These are phyloP conservation scores for Ophiocytium majus DNA, from an alignment of 352 stramenopile genomes.

Conservation along the genomic window DNA sequence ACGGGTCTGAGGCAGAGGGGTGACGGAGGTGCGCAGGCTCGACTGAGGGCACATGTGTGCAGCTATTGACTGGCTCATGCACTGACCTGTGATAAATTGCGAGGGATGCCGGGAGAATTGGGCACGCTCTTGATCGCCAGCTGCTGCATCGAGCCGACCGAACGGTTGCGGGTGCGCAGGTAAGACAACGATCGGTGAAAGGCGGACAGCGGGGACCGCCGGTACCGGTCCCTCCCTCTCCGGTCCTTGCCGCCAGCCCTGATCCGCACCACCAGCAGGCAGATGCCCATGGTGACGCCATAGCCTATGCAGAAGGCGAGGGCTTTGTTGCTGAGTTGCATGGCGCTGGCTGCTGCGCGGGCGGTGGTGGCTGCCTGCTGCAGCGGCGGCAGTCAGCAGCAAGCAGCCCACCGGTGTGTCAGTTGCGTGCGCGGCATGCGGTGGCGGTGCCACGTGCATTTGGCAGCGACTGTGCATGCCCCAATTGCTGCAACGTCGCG, in stretches of 20 bases:
- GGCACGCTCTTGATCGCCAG: not conserved
- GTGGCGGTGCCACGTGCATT: no score
- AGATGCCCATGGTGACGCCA: constrained; percentile 24
- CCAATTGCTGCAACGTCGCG: no score
- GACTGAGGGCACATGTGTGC: no score
- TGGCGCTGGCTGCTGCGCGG: not conserved
- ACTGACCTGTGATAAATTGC: not conserved
- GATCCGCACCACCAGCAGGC: constrained; percentile 8
- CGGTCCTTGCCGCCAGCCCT: not conserved
- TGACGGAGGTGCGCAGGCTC: no score
- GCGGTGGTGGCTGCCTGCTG: no score
- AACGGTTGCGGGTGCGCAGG: not conserved
- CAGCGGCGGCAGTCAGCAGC: no score
- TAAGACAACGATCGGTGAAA: not conserved
- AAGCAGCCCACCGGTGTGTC: no score
- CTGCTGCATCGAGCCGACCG: not conserved
- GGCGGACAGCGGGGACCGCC: not conserved
- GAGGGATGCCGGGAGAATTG: not conserved
- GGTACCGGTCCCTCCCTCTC: not conserved
- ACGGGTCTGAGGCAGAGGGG: no score
- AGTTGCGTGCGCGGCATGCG: no score
- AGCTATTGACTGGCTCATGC: no score
- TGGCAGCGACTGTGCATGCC: no score
- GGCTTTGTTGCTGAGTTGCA: constrained; percentile 5
- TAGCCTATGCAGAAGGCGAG: constrained; percentile 22